Base-by-base conservation (phyloP, 306 rosid species). In the Castanospermum australe region DNA sequence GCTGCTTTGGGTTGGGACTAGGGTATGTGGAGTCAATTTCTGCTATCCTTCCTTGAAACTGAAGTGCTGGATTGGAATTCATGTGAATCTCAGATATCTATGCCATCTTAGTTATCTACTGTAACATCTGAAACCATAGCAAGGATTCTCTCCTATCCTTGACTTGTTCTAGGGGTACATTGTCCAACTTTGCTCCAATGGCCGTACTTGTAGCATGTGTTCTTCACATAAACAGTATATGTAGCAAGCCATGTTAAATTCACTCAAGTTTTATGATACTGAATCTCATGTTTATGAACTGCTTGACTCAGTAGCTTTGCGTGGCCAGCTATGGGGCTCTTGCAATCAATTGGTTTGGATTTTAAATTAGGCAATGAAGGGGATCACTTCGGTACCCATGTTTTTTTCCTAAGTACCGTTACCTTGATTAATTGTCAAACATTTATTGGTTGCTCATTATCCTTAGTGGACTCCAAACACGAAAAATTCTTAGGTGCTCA, bases 1-100 rank as follows among this genome's bases (percentile, higher is more conserved):
- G 6, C 65, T 73, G 36, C 17, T 35, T 41, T 18, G 73, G 55
- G 8, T 48, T 38, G 71, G 63, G 72, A 36, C 25, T 71, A 56
- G 71, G 62, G 77, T 75, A 64, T 71, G 48, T 25, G 71, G 24
- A n/a, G 71, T 15, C 56, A 32, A 61, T 52, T 21, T 44, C 1
- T 33, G 55, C 8, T 45, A 0, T 24, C 4, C 33, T 64, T 55
- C 55, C 35, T 28, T 10, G 4, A 42, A 68, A 12, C 17, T n/a
- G 12, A 5, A 50, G 30, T 22, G 54, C 70, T 63, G 83, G 66
- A 72, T 72, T 65, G 0, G 24, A 41, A 18, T 68, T 48, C 70
- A 6, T 32, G 30, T 35, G 61, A 39, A 71, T 28, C 14, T 52
- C n/a, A 8, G 41, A 47, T 84, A 12, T 79, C 17, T 39, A 0